Evolutionary conservation across 176 grass and related monocot genomes (phyloP), one percentile per base, ranked within the genome.

Genomic region (Leersia perrieri): DNA sequence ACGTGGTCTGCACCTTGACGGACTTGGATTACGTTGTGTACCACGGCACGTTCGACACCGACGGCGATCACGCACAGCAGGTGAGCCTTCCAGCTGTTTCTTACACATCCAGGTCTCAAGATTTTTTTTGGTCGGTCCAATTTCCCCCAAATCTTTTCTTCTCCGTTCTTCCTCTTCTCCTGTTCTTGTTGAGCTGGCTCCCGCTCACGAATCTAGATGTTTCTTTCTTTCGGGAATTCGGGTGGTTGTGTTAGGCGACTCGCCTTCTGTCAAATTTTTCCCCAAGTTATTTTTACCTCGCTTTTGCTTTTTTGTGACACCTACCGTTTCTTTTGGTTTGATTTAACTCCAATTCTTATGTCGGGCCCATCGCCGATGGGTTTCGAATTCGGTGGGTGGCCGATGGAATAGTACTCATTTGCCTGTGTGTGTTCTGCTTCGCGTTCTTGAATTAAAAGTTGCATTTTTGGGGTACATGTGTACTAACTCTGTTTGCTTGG

Each of bases 11-110:
- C 82, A 91, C 88, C 32, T 63, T 98, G 28, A 93, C 92, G 35
- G 95, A 98, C 75, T 72, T 98, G 95, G 92, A 98, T 70, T 98
- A 98, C 83, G 90, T 91, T 9, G 88, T 98, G 12, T 98, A 87
- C 74, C 95, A 98, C 47, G 95, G 92, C 83, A 93, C 92, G 12
- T 76, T 98, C 26, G 84, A 91, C 60, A 93, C 92, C 25, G 87
- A 90, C 64, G 92, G 77, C 69, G 92, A 91, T 82, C 79, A 88
- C 76, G 95, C 95, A 10, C 88, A 86, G 40, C 90, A 89, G 95
- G 95, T 98, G 74, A 82, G 79, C 0, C 40, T 30, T 83, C 77
- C 13, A 5, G 27, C 63, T 7, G 2, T 53, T 88, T 73, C 80
- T 53, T 33, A 26, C 29, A 34, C 14, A 4, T 62, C 40, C 33